These are phyloP conservation scores for Sugiyamaella japonica DNA, from an alignment of 1,139 yeast species.

Conservation along the genomic window DNA sequence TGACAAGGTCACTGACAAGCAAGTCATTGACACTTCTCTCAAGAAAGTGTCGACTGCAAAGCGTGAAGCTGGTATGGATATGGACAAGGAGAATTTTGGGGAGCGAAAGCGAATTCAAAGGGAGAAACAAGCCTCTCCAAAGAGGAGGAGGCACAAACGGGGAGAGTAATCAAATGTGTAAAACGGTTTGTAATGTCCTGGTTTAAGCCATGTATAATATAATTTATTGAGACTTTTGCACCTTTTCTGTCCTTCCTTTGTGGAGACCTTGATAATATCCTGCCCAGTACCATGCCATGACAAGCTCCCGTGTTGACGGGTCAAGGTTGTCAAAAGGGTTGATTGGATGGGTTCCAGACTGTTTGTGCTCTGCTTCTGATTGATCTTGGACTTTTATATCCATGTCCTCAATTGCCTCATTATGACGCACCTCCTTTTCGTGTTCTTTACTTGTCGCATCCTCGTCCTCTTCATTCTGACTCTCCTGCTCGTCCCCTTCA, in stretches of 20 bases:
- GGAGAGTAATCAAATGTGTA: not conserved
- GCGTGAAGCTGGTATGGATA: conserved; percentile 86
- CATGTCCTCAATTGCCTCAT: no score
- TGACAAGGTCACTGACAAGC: conserved; percentile 69
- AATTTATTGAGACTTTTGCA: no score
- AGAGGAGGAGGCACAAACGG: not conserved
- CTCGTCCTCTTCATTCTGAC: conserved; percentile 1
- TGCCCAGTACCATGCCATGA: conserved; percentile 40
- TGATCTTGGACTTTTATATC: no score
- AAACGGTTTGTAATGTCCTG: no score
- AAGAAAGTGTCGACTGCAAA: conserved; percentile 75
- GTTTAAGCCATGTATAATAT: not conserved
- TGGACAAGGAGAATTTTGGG: conserved; percentile 90
- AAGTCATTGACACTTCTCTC: conserved; percentile 66
- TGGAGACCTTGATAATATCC: conserved; percentile 37
- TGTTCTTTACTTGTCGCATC: not conserved
- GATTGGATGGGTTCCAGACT: not conserved
- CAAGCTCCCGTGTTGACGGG: conserved; percentile 30
- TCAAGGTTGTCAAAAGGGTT: conserved; percentile 27
- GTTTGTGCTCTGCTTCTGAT: no score
- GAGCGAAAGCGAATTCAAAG: conserved; percentile 41
- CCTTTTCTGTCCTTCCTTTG: conserved; percentile 24
- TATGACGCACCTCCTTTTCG: no score
- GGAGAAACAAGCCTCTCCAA: conserved; percentile 6
- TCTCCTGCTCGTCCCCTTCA: conserved; percentile 1